Conservation (phyloP, 1,139 yeast species). For the Nakaseomyces sp. region DNA sequence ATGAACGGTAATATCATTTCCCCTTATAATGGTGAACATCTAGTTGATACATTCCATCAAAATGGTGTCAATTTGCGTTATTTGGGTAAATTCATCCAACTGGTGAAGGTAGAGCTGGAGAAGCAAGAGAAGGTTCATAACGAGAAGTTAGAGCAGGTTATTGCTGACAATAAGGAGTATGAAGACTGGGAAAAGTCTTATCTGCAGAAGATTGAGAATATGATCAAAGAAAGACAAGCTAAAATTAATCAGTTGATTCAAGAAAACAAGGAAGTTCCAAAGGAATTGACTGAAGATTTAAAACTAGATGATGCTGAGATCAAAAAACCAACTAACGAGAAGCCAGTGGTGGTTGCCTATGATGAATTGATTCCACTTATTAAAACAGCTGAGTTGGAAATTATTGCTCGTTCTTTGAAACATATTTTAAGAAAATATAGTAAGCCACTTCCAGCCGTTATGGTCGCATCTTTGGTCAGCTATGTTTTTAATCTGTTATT, state of each 20-base stretch:
- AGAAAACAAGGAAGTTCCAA: slow-evolving; percentile 32
- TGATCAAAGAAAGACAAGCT: slow-evolving; percentile 36
- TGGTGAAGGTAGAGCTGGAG: slow-evolving; percentile 25
- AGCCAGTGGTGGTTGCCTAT: slow-evolving; percentile 24
- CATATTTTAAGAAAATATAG: slow-evolving; percentile 55
- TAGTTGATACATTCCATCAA: slow-evolving; percentile 60
- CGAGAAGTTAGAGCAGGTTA: slow-evolving; percentile 24
- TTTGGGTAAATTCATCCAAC: slow-evolving; percentile 46
- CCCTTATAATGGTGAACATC: slow-evolving; percentile 76
- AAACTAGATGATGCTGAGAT: slow-evolving; percentile 33
- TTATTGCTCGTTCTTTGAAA: slow-evolving; percentile 71
- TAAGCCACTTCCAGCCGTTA: slow-evolving; percentile 41
- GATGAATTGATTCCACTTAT: slow-evolving; percentile 40
- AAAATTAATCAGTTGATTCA: slow-evolving; percentile 32
- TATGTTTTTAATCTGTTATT: slow-evolving; percentile 70
- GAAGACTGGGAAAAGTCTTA: slow-evolving; percentile 31
- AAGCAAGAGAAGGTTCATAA: slow-evolving; percentile 25
- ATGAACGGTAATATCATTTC: slow-evolving; percentile 42
- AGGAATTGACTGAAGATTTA: slow-evolving; percentile 31
- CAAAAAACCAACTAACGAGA: slow-evolving; percentile 32
- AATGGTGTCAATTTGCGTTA: slow-evolving; percentile 86
- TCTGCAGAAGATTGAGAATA: slow-evolving; percentile 32
- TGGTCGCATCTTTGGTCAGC: slow-evolving; percentile 52
- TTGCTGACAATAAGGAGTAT: slow-evolving; percentile 31
- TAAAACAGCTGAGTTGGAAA: slow-evolving; percentile 51